Base-by-base conservation (phyloP, 2,329 filamentous ascomycete species). In the Colletotrichum lupini region DNA sequence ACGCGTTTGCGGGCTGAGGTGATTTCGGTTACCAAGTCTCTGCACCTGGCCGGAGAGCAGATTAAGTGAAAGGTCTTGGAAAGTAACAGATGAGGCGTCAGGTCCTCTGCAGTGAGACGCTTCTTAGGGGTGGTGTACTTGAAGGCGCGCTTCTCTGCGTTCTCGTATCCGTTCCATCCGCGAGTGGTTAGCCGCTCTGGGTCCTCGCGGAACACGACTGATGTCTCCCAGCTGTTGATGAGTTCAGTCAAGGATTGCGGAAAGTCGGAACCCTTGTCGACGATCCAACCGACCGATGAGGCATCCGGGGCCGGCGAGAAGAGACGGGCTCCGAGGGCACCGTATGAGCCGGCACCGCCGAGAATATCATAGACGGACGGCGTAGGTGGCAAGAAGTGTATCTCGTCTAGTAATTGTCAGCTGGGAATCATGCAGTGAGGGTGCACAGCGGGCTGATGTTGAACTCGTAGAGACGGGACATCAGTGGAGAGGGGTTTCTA, bases 181-280 rank as follows among this genome's bases (percentile, higher is more conserved):
- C 95, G 91, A 0, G 97, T 99, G 2, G 96, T 98, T 62, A 94
- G 86, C 28, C 94, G 91, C 7, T 87, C 82, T 1, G 87, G 85
- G 67, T 93, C 91, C 61, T 90, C 84, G 66, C 95, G 90, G 76
- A 97, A 85, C 19, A 95, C 79, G 24, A 90, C 93, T 6, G 90
- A 90, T 1, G 95, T 98, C 19, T 91, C 83, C 95, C 97, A 98
- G 56, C 89, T 87, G 16, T 88, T 83, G 76, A 99, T 91, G 56
- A 89, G 86, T 2, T 87, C 80, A 60, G 89, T 88, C 65, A 97
- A 86, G 14, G 88, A 83, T 0, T 85, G 75, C 0, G 96, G 95
- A 76, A 98, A 98, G 82, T 98, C 97, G 19, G 90, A 92, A 35
- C 97, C 97, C 78, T 92, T 90, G 82, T 99, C 96, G 56, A 98